phyloP scores from a whole-genome alignment of 371 early-diverging fungal species.

The Rhizopus sp. region DNA sequence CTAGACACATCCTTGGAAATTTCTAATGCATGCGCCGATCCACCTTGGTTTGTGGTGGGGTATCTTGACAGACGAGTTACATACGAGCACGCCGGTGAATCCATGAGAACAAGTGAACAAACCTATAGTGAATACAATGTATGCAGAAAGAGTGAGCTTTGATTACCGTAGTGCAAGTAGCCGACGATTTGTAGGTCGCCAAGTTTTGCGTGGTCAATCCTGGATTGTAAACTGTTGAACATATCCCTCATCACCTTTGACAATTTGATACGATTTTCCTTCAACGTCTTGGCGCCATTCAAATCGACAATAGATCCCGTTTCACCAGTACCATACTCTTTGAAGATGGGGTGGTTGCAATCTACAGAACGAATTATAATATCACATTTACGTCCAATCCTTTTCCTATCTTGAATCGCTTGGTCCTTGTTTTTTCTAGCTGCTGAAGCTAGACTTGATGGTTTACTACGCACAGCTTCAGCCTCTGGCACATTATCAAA shows the following conservation, averaged over 20 bases:
- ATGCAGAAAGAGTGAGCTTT: not conserved
- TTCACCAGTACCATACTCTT: conserved; percentile 14
- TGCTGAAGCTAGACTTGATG: conserved; percentile 4
- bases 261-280: conserved; percentile 6
- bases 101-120: not conserved
- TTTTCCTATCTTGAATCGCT: not conserved
- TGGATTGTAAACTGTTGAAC: conserved; percentile 1
- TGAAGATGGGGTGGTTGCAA: not conserved
- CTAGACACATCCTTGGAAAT: conserved; percentile 1
- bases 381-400: conserved; percentile 11
- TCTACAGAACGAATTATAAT: conserved; percentile 4
- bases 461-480: conserved; percentile 9
- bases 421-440: conserved; percentile 14
- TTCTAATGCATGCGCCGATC: not conserved
- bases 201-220: not conserved
- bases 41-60: not conserved
- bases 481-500: conserved; percentile 12
- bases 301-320: conserved; percentile 1
- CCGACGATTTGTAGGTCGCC: not conserved
- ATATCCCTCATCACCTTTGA: conserved; percentile 14
- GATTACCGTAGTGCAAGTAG: conserved; percentile 1
- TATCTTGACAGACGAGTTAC: not conserved
- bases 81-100: not conserved
- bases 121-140: not conserved
- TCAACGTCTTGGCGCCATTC: conserved; percentile 11